Evolutionary conservation across 75 land plant genomes (phyloP).

Genomic region (Sequoia sempervirens): DNA sequence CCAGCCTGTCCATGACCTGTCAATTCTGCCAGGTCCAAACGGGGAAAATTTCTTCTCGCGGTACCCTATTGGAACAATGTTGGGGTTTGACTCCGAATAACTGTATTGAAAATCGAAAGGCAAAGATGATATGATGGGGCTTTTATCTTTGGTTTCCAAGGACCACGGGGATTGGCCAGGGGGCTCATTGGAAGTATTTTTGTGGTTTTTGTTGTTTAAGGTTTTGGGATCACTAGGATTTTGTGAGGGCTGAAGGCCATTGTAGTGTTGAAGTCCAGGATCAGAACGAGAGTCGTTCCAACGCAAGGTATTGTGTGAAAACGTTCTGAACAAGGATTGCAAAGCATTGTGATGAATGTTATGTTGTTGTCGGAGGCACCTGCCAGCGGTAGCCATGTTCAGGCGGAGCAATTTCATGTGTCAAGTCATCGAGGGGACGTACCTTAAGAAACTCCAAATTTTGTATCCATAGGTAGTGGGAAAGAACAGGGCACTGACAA

Average conservation of each 20-base stretch:
- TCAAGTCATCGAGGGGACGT: neutral
- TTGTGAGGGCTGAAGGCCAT: constrained; percentile 16
- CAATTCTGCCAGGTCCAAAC: constrained; percentile 71
- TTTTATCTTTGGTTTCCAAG: neutral
- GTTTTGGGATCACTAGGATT: neutral
- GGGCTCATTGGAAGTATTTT: neutral
- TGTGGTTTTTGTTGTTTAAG: constrained; percentile 6
- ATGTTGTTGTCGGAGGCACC: too few relatives aligned
- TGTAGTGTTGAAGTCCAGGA: constrained; percentile 17
- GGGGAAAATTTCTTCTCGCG: constrained; percentile 78
- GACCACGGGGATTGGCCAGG: neutral
- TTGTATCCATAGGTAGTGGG: too few relatives aligned
- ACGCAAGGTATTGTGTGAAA: constrained; percentile 2
- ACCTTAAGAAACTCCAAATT: neutral
- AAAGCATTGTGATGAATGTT: neutral
- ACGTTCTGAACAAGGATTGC: neutral
- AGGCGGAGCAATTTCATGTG: too few relatives aligned
- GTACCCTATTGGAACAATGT: constrained; percentile 51
- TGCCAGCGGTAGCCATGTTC: too few relatives aligned
- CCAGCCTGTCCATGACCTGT: constrained; percentile 74
- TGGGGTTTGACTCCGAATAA: constrained; percentile 58
- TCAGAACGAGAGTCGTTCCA: neutral
- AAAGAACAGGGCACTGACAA: too few relatives aligned
- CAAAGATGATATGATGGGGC: constrained; percentile 36
- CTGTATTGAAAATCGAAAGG: constrained; percentile 75